A percentile compares a stretch with the other conserved stretches of the same genome.
phyloP scores from a whole-genome alignment of 768 basidiomycete genomes.

The Russula sp. region DNA sequence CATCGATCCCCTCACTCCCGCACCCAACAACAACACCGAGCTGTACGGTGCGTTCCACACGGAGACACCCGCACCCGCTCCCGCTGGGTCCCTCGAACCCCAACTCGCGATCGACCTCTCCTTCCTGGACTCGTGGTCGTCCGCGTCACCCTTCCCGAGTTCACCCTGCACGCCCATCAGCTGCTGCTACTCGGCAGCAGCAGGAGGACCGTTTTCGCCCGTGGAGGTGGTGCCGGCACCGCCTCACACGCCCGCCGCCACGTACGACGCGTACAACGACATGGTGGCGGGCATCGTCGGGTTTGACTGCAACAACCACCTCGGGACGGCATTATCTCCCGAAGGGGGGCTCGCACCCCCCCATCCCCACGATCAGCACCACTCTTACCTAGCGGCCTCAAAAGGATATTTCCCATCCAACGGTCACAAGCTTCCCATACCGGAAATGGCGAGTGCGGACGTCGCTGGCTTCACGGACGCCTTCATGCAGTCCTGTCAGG shows the following conservation, averaged over 20 bases:
- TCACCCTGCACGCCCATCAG: conserved; percentile 14
- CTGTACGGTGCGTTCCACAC: conserved; percentile 6
- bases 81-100: not conserved
- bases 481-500: conserved; percentile 3
- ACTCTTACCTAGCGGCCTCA: not conserved
- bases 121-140: conserved; percentile 14
- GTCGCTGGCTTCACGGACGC: conserved; percentile 5
- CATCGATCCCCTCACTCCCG: conserved; percentile 20
- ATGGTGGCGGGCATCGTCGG: not conserved
- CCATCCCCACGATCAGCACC: not conserved
- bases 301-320: conserved; percentile 1
- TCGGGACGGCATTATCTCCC: not conserved
- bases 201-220: conserved; percentile 11
- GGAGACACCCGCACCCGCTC: not conserved
- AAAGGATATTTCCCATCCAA: conserved; percentile 6
- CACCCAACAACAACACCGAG: not conserved
- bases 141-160: conserved; percentile 13
- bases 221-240: conserved; percentile 11
- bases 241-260: not conserved
- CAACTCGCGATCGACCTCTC: conserved; percentile 14
- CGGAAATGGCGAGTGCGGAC: conserved; percentile 2
- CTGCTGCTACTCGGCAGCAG: too few relatives aligned
- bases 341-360: not conserved
- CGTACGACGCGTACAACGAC: conserved; percentile 8
- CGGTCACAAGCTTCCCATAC: conserved; percentile 8